These are phyloP conservation scores for Botrytis fragariae DNA, from an alignment of 2,329 filamentous ascomycete species.

Conservation along the genomic window DNA sequence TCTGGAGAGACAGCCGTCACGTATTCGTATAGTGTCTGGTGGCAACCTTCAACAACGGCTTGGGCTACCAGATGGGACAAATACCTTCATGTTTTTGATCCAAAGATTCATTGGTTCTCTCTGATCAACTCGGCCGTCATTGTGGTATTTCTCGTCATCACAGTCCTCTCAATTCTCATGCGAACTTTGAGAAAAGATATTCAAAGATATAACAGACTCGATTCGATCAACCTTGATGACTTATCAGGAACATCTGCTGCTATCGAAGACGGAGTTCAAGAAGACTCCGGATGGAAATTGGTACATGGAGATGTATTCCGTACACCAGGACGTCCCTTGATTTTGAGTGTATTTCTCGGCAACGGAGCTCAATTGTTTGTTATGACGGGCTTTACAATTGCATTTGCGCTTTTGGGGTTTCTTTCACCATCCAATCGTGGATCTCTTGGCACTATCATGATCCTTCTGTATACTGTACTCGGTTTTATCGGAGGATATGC, in stretches of 20 bases:
- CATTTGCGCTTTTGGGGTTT: constrained; percentile 90
- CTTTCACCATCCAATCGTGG: constrained; percentile 94
- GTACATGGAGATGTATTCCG: constrained; percentile 98
- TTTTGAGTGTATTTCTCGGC: constrained; percentile 84
- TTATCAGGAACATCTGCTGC: constrained; percentile 72
- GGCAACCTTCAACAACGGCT: constrained; percentile 77
- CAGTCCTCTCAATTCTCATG: constrained; percentile 88
- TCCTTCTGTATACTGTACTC: constrained; percentile 89
- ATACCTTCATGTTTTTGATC: constrained; percentile 94
- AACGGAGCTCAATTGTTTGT: constrained; percentile 96
- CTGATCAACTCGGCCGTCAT: constrained; percentile 95
- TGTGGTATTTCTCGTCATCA: constrained; percentile 84
- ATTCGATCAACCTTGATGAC: constrained; percentile 87
- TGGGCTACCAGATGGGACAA: constrained; percentile 99
- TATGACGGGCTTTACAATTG: constrained; percentile 93
- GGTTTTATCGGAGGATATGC: constrained; percentile 90
- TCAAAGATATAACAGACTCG: constrained; percentile 90
- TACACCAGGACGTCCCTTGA: constrained; percentile 74
- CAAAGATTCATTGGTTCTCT: constrained; percentile 99
- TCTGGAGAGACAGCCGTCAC: constrained; percentile 62
- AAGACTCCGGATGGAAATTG: constrained; percentile 98
- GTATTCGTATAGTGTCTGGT: constrained; percentile 92
- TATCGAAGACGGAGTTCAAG: constrained; percentile 88
- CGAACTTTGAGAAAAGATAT: constrained; percentile 92
- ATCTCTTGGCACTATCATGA: constrained; percentile 87